phyloP scores from a whole-genome alignment of 139 green algal species.

The Tetradesmus lagerheimii region DNA sequence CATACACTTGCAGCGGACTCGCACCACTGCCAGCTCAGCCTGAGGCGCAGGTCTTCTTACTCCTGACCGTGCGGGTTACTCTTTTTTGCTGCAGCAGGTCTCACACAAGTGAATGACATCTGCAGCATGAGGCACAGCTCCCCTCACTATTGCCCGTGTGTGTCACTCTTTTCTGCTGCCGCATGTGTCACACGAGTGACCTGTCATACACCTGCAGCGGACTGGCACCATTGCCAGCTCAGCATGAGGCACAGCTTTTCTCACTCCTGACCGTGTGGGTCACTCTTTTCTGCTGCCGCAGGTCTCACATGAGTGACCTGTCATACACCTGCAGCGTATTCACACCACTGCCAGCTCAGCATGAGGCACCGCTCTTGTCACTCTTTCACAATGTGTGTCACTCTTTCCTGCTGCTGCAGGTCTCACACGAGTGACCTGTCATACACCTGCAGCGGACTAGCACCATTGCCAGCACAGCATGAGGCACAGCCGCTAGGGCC shows the following conservation, averaged over 20 bases:
- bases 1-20: neutral
- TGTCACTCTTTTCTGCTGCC: neutral
- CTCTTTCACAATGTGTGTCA: neutral
- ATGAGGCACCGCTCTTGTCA: neutral
- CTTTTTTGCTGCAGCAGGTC: neutral
- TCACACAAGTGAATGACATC: neutral
- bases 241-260: neutral
- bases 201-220: neutral
- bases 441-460: neutral
- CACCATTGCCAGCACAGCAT: neutral
- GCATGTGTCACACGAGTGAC: neutral
- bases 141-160: neutral
- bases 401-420: neutral
- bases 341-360: neutral
- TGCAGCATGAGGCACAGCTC: neutral
- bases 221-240: neutral
- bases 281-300: neutral
- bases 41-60: neutral
- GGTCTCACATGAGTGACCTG: slow-evolving; percentile 11
- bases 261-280: neutral
- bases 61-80: neutral
- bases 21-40: neutral
- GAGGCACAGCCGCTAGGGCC: slow-evolving; percentile 24
- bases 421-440: slow-evolving; percentile 29
- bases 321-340: neutral